Base-by-base conservation (phyloP, 495 filamentous ascomycete genomes). In the Pseudotulostoma volvatum region DNA sequence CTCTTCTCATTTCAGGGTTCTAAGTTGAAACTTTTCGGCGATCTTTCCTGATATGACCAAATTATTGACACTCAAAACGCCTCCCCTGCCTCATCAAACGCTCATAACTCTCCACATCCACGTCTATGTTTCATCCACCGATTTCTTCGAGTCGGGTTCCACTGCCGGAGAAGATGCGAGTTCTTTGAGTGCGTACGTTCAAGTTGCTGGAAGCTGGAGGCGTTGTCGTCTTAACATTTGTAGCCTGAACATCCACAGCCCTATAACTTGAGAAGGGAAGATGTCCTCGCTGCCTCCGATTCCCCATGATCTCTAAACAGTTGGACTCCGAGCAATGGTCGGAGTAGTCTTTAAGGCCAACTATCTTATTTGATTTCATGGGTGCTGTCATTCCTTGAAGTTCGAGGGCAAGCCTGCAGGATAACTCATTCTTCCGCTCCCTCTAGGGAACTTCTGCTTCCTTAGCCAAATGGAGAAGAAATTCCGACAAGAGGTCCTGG, bases 401-500 rank as follows among this genome's bases (percentile, higher is more conserved):
- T n/a, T n/a, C n/a, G n/a, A 16, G 14, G 23, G 33, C 34, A 4
- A 44, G 17, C 17, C 34, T 19, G 39, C 40, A 36, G 14, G 40
- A n/a, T n/a, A n/a, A n/a, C n/a, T n/a, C n/a, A n/a, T n/a, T n/a
- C n/a, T n/a, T n/a, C n/a, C n/a, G n/a, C 2, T 35, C 15, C 1
- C 17, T 18, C 7, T 21, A n/a, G 7, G 31, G 15, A 4, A 40
- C 4, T 4, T 18, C 31, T 1, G 37, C 28, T 28, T 44, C 42
- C 5, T 20, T 11, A 11, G 37, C 31, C 28, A 39, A 23, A 3
- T 39, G 31, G 1, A 25, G 16, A 13, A 44, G n/a, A n/a, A n/a
- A 44, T 19, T 44, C 36, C 11, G 36, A 20, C 19, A 44, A 37
- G 20, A 39, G 33, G 4, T 39, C 37, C 2, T 44, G 37, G 37